phyloP scores from a whole-genome alignment of 225 moss, liverwort and hornwort genomes.

The Thuidium tamariscinum region DNA sequence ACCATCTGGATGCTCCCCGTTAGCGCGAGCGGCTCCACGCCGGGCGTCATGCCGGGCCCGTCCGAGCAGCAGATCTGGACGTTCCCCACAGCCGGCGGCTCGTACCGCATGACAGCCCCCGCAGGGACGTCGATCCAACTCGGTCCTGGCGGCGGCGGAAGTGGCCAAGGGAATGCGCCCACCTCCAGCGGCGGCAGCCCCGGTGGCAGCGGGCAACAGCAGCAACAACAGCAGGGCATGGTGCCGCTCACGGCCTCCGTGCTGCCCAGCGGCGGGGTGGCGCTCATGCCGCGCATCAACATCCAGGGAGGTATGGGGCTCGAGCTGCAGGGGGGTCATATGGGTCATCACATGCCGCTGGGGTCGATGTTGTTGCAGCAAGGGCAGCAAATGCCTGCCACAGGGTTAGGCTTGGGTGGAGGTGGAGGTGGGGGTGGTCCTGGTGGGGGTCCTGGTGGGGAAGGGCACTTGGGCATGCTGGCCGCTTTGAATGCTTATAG shows the following conservation, averaged over 20 bases:
- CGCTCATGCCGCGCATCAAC: conserved; percentile 96
- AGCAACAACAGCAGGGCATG: conserved; percentile 43
- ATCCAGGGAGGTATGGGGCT: conserved; percentile 85
- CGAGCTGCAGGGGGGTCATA: conserved; percentile 85
- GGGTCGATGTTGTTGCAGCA: conserved; percentile 97
- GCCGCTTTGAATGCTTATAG: conserved; percentile 98
- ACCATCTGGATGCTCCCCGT: conserved; percentile 99
- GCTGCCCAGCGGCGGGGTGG: conserved; percentile 77
- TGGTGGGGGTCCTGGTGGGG: conserved; percentile 14
- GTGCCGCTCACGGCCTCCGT: conserved; percentile 70
- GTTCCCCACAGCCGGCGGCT: conserved; percentile 69
- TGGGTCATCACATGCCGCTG: conserved; percentile 87
- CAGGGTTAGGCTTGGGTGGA: conserved; percentile 76
- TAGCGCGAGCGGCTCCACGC: conserved; percentile 70
- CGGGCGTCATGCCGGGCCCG: conserved; percentile 83
- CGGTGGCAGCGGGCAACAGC: conserved; percentile 8
- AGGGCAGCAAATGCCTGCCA: conserved; percentile 64
- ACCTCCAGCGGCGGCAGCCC: conserved; percentile 61
- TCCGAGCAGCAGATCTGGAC: conserved; percentile 97
- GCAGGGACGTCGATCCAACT: conserved; percentile 91
- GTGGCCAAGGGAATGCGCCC: conserved; percentile 63
- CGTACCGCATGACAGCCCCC: conserved; percentile 84
- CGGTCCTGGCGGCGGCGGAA: conserved; percentile 60
- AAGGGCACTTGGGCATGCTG: conserved; percentile 92
- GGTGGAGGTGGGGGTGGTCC: conserved; percentile 28